Percentiles rank a stretch among this genome's conserved stretches.
These are phyloP conservation scores for Vanderwaltozyma yarrowii DNA, from an alignment of 805 yeast species.

Conservation along the genomic window DNA sequence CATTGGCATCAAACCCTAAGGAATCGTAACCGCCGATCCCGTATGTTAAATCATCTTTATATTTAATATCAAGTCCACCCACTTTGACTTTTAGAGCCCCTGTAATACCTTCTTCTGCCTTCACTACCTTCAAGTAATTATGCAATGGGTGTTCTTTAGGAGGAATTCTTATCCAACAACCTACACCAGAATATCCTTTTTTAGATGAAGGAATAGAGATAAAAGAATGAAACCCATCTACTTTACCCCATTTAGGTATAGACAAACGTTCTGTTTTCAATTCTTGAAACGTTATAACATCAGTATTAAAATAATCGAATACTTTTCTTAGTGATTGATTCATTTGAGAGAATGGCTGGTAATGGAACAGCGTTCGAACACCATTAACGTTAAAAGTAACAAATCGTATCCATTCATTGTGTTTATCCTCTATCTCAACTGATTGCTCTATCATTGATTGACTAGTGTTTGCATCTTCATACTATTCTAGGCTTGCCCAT, in stretches of 20 bases:
- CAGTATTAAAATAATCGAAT: slow-evolving; percentile 51
- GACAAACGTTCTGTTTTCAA: slow-evolving; percentile 50
- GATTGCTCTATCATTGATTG: not conserved
- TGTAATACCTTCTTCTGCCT: slow-evolving; percentile 88
- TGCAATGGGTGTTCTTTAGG: slow-evolving; percentile 32
- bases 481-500: no score
- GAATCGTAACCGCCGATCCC: slow-evolving; percentile 68
- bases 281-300: slow-evolving; percentile 81
- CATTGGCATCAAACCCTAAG: slow-evolving; percentile 21
- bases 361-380: slow-evolving; percentile 64
- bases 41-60: slow-evolving; percentile 13
- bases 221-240: slow-evolving; percentile 51
- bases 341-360: slow-evolving; percentile 69
- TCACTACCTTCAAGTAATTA: slow-evolving; percentile 41
- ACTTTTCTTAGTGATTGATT: slow-evolving; percentile 28
- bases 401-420: slow-evolving; percentile 30
- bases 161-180: slow-evolving; percentile 58
- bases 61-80: slow-evolving; percentile 5
- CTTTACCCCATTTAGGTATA: slow-evolving; percentile 37
- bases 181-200: slow-evolving; percentile 91
- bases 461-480: no score
- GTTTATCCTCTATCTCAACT: not conserved
- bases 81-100: slow-evolving; percentile 37
- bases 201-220: slow-evolving; percentile 56
- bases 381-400: slow-evolving; percentile 83